Evolutionary conservation across 169 alveolate species (phyloP), one percentile per base, ranked within the genome.

Genomic region (Prorocentrum cordatum): DNA sequence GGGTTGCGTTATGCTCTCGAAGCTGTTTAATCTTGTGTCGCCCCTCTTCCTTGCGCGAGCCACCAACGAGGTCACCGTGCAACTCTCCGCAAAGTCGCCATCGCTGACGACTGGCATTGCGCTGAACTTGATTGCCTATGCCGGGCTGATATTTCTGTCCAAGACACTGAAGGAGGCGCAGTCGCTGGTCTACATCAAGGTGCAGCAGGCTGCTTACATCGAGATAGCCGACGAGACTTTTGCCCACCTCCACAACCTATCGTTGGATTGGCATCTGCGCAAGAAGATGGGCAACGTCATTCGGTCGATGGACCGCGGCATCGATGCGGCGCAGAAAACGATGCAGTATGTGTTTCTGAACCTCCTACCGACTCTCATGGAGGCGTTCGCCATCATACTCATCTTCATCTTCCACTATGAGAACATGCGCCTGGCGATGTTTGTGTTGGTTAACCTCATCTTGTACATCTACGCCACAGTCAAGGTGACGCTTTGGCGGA

Each of bases 281-380:
- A 94, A 95, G 79, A 94, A 93, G 84, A 93, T 94, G 92, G 96
- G 96, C 33, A 93, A 93, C 45, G 93, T 93, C 39, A 59, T 94
- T 3, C 91, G 95, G 36, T 89, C 92, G 31, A 91, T 92, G 91
- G 93, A 94, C 32, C 86, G 94, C 75, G 95, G 95, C 1, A 77
- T 71, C 42, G 62, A 70, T 71, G 73, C 67, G 29, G 89, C 89
- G 26, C 89, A 83, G 50, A 32, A 26, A 66, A 54, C 87, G 33
- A 90, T 90, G 93, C 90, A 93, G 62, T 89, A 94, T 64, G 79
- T 70, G 31, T 24, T 83, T 45, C 93, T 93, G 2, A 93, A 94
- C 66, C 68, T 77, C 32, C 31, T 93, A 7, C 84, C 90, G 22
- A 94, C 95, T 0, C 58, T 93, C 32, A 79, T 92, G 59, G 92